These are phyloP conservation scores for Chrysoporthe puriensis DNA, from an alignment of 2,329 filamentous ascomycete genomes.

Conservation along the genomic window DNA sequence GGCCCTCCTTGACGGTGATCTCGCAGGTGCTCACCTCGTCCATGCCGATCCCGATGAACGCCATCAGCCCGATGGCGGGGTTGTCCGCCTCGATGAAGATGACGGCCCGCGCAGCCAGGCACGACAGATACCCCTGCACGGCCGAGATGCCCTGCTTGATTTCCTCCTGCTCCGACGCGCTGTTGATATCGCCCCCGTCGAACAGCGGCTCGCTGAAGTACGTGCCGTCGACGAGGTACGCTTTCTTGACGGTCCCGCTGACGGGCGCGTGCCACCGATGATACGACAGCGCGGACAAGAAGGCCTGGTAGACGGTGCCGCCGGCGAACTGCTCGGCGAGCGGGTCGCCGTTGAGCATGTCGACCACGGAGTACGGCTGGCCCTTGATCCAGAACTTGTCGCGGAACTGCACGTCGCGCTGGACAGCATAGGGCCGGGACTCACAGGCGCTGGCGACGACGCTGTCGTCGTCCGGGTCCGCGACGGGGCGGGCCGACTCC, in stretches of 20 bases:
- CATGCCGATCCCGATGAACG: conserved; percentile 75
- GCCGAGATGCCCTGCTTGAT: conserved; percentile 45
- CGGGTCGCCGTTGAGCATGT: conserved; percentile 64
- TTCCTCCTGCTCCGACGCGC: conserved; percentile 17
- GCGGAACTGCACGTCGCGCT: conserved; percentile 53
- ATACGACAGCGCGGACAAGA: conserved; percentile 68
- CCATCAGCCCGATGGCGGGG: conserved; percentile 67
- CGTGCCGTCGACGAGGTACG: conserved; percentile 63
- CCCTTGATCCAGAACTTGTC: conserved; percentile 71
- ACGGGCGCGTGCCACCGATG: conserved; percentile 76
- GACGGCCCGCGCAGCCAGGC: conserved; percentile 69
- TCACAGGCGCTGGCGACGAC: conserved; percentile 69
- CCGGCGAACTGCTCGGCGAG: conserved; percentile 59
- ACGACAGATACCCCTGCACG: conserved; percentile 68
- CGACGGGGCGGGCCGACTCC: conserved; percentile 60
- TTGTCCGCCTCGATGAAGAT: conserved; percentile 54
- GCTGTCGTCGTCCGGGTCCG: conserved; percentile 54
- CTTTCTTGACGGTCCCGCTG: conserved; percentile 57
- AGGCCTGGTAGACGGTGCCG: conserved; percentile 73
- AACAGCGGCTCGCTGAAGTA: conserved; percentile 66
- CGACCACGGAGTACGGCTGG: conserved; percentile 66
- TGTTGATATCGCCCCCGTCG: conserved; percentile 44
- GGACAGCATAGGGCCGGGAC: conserved; percentile 59
- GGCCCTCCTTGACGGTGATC: conserved; percentile 68
- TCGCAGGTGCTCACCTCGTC: conserved; percentile 76